These are phyloP conservation scores for Dissophora globulifera DNA, from an alignment of 192 early-diverging fungal genomes.

Conservation along the genomic window DNA sequence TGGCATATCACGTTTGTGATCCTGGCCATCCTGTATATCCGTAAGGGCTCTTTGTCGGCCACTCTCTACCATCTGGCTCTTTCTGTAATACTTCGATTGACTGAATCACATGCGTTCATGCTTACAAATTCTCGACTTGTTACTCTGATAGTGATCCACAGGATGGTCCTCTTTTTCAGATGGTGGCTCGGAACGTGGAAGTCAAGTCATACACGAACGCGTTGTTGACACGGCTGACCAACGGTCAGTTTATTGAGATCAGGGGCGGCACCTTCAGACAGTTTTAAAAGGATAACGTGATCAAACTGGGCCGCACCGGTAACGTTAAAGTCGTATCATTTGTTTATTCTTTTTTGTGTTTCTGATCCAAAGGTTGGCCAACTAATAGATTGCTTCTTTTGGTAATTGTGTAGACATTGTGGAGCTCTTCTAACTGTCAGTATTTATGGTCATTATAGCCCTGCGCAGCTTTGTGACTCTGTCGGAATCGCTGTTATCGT, in stretches of 20 bases:
- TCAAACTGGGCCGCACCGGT: constrained; percentile 93
- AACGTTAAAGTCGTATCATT: constrained; percentile 5
- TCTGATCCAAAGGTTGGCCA: too few species aligned
- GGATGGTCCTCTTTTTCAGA: constrained; percentile 94
- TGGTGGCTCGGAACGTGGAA: constrained; percentile 95
- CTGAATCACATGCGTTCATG: not conserved
- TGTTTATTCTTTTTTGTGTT: too few species aligned
- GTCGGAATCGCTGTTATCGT: constrained; percentile 68
- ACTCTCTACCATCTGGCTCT: not conserved
- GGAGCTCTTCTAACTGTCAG: constrained; percentile 91
- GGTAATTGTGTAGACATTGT: constrained; percentile 94
- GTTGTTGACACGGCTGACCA: constrained; percentile 88
- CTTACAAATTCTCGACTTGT: not conserved
- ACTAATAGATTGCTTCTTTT: too few species aligned
- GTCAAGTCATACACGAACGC: constrained; percentile 97
- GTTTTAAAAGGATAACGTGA: constrained; percentile 96
- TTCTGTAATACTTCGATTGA: not conserved
- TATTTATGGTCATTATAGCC: constrained; percentile 91
- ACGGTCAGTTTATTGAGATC: constrained; percentile 98
- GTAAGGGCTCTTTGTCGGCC: too few species aligned
- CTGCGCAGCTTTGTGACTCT: constrained; percentile 91
- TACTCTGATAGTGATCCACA: constrained; percentile 72
- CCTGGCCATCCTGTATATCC: constrained; percentile 86
- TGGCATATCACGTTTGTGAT: constrained; percentile 69
- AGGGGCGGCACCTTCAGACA: constrained; percentile 96